These are phyloP conservation scores for Hypoxylon trugodes DNA, from an alignment of 495 filamentous ascomycete species.

Conservation along the genomic window DNA sequence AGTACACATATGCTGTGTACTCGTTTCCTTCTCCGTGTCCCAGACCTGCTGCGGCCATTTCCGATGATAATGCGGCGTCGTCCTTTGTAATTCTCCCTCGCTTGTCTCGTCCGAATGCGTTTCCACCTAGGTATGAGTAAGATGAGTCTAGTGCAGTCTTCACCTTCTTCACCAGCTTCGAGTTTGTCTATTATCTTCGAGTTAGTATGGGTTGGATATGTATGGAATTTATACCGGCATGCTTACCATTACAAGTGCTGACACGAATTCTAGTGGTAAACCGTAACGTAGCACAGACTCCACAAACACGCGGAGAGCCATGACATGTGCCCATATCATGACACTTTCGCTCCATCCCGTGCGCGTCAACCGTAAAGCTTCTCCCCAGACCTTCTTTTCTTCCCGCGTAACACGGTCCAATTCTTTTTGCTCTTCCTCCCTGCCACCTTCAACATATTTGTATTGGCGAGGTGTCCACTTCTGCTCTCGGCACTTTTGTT, in stretches of 20 bases:
- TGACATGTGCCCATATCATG: slow-evolving; percentile 93
- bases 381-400: slow-evolving; percentile 87
- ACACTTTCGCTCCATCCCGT: slow-evolving; percentile 93
- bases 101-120: slow-evolving; percentile 93
- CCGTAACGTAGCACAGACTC: slow-evolving; percentile 96
- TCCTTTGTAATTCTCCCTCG: slow-evolving; percentile 90
- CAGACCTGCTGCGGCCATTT: slow-evolving; percentile 76
- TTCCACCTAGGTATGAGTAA: slow-evolving; percentile 93
- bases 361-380: slow-evolving; percentile 84
- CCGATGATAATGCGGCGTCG: slow-evolving; percentile 74
- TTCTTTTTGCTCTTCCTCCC: slow-evolving; percentile 86
- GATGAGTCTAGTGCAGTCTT: slow-evolving; percentile 81
- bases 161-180: slow-evolving; percentile 82
- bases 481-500: slow-evolving; percentile 86
- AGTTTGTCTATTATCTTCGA: slow-evolving; percentile 69
- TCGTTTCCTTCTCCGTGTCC: slow-evolving; percentile 71
- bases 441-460: slow-evolving; percentile 88
- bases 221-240: not conserved
- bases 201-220: slow-evolving; percentile 26
- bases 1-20: slow-evolving; percentile 96
- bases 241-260: slow-evolving; percentile 82
- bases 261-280: slow-evolving; percentile 86
- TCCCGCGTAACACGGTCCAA: slow-evolving; percentile 79
- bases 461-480: slow-evolving; percentile 95
- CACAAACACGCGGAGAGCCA: slow-evolving; percentile 92